phyloP scores from a whole-genome alignment of 345 rosid genomes.

The Hypericum perforatum region DNA sequence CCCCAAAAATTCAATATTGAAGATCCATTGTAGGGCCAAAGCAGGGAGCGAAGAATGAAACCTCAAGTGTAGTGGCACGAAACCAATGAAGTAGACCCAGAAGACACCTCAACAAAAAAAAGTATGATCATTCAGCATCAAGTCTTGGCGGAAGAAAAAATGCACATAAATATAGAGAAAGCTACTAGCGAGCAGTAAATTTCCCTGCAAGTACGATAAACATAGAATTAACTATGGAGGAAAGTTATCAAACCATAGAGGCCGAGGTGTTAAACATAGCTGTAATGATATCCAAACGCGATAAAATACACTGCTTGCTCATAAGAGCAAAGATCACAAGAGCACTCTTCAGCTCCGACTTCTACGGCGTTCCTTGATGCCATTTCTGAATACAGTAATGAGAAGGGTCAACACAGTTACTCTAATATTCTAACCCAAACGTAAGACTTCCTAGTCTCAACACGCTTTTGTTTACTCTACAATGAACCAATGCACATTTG shows the following conservation, averaged over 20 bases:
- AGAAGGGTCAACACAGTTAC: neutral
- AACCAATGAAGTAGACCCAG: slow-evolving; percentile 83
- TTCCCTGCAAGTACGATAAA: slow-evolving; percentile 34
- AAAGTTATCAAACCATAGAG: slow-evolving; percentile 60
- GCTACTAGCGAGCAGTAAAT: slow-evolving; percentile 24
- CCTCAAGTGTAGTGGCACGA: slow-evolving; percentile 69
- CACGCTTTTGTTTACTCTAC: neutral
- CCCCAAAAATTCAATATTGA: slow-evolving; percentile 49
- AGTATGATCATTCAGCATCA: slow-evolving; percentile 49
- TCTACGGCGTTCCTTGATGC: slow-evolving; percentile 64
- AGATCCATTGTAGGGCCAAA: slow-evolving; percentile 47
- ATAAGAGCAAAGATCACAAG: slow-evolving; percentile 16
- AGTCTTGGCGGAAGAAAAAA: slow-evolving; percentile 20
- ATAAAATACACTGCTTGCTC: slow-evolving; percentile 22
- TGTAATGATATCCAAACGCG: slow-evolving; percentile 35
- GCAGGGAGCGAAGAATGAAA: slow-evolving; percentile 34
- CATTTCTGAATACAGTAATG: slow-evolving; percentile 52
- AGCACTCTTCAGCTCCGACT: slow-evolving; percentile 70
- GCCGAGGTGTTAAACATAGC: slow-evolving; percentile 54
- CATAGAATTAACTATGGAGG: slow-evolving; percentile 42
- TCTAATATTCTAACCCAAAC: too few relatives aligned
- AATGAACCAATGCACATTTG: neutral
- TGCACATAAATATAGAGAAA: slow-evolving; percentile 16
- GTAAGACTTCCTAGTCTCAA: too few relatives aligned
- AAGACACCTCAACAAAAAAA: slow-evolving; percentile 83